Evolutionary conservation across 352 stramenopile species (phyloP).

Genomic region (Thalassiosira ordinaria): DNA sequence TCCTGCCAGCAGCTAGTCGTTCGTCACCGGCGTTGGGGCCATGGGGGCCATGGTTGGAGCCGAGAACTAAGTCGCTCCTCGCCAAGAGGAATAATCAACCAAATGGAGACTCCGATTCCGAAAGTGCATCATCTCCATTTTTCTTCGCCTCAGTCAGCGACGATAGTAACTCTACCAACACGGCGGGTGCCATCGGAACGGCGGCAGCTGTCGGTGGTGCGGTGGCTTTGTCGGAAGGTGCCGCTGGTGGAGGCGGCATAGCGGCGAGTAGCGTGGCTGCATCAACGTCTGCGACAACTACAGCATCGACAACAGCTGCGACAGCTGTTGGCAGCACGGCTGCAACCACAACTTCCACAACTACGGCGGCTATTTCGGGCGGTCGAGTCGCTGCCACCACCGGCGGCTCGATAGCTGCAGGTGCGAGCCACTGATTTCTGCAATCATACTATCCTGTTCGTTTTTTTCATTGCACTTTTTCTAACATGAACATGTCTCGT

Average conservation of each 20-base stretch:
- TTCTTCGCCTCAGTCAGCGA: slow-evolving; percentile 19
- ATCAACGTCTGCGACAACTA: too few species aligned
- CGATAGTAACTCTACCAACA: slow-evolving; percentile 4
- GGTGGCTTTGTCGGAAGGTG: background rate
- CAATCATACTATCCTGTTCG: too few species aligned
- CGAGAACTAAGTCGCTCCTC: too few species aligned
- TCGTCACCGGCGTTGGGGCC: too few species aligned
- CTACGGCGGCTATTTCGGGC: slow-evolving; percentile 14
- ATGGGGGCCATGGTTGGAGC: too few species aligned
- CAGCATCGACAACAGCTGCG: slow-evolving; percentile 4
- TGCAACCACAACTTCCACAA: slow-evolving; percentile 2
- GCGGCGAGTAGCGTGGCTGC: background rate
- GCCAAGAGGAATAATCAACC: too few species aligned
- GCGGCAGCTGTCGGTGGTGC: slow-evolving; percentile 8
- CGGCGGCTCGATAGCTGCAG: slow-evolving; percentile 7
- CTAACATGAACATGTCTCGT: too few species aligned
- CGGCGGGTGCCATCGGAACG: slow-evolving; percentile 6
- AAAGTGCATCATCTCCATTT: slow-evolving; percentile 17
- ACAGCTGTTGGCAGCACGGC: background rate
- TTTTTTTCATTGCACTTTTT: too few species aligned
- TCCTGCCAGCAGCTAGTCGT: too few species aligned
- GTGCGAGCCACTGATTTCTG: background rate
- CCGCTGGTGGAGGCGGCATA: background rate
- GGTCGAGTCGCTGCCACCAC: slow-evolving; percentile 11
- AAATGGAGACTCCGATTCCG: too few species aligned